Evolutionary conservation across 2,329 filamentous ascomycete species (phyloP).

Genomic region (Pseudogymnoascus sp.): DNA sequence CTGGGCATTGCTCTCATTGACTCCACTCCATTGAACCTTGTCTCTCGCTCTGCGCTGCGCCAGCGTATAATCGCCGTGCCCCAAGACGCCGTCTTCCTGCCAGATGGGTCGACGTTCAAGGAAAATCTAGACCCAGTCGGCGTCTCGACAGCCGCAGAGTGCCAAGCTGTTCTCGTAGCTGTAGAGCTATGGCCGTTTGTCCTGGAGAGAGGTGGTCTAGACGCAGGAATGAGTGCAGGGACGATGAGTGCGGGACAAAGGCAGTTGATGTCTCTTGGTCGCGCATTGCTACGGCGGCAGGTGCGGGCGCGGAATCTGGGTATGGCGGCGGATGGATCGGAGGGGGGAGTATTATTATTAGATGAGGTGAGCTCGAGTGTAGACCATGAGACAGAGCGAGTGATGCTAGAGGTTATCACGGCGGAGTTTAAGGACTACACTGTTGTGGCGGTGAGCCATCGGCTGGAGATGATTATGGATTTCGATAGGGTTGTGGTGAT

Average conservation of each 20-base stretch:
- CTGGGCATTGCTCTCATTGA: slow-evolving; percentile 39
- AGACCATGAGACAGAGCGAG: slow-evolving; percentile 21
- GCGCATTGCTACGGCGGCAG: slow-evolving; percentile 25
- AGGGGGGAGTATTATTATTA: slow-evolving; percentile 27
- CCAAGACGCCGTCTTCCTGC: slow-evolving; percentile 46
- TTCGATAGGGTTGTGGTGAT: slow-evolving; percentile 27
- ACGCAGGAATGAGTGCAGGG: slow-evolving; percentile 25
- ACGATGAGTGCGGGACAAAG: slow-evolving; percentile 37
- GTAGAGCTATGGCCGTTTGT: slow-evolving; percentile 16
- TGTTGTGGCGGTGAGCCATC: slow-evolving; percentile 26
- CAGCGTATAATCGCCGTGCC: slow-evolving; percentile 43
- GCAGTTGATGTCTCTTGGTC: slow-evolving; percentile 40
- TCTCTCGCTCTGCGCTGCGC: slow-evolving; percentile 37
- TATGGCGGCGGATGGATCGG: slow-evolving; percentile 17
- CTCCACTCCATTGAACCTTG: slow-evolving; percentile 28
- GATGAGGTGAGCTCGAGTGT: slow-evolving; percentile 26
- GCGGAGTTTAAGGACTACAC: slow-evolving; percentile 25
- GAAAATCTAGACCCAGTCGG: slow-evolving; percentile 37
- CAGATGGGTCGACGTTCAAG: slow-evolving; percentile 34
- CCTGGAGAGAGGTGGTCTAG: slow-evolving; percentile 32
- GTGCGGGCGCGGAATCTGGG: slow-evolving; percentile 21
- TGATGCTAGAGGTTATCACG: slow-evolving; percentile 22
- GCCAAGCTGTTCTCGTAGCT: slow-evolving; percentile 11
- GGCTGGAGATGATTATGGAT: slow-evolving; percentile 26
- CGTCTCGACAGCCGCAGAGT: slow-evolving; percentile 22